Evolutionary conservation across 208 protist species (phyloP).

Genomic region (Strigomonas culicis): DNA sequence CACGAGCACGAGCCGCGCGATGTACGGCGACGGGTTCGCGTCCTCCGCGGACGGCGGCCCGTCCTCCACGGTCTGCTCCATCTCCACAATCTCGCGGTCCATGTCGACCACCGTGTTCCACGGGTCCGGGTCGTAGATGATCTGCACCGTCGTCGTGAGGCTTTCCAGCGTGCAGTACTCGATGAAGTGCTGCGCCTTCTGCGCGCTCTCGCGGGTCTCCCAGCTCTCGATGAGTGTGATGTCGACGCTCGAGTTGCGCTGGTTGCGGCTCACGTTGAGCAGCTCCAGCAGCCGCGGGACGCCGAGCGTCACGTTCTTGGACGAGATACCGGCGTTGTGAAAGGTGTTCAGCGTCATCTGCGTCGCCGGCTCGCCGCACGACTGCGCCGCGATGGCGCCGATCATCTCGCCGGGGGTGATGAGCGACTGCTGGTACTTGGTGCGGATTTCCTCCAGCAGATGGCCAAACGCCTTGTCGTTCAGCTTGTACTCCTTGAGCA

Average conservation of each 20-base stretch:
- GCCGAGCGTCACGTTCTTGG: slow-evolving; percentile 99
- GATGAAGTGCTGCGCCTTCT: slow-evolving; percentile 87
- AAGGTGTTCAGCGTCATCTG: slow-evolving; percentile 99
- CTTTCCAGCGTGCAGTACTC: slow-evolving; percentile 95
- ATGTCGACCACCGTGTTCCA: slow-evolving; percentile 92
- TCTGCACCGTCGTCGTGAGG: slow-evolving; percentile 92
- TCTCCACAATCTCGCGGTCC: slow-evolving; percentile 82
- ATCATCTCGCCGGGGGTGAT: slow-evolving; percentile 98
- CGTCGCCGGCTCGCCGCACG: slow-evolving; percentile 99
- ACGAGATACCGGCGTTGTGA: slow-evolving; percentile 99
- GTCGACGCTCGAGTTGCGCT: slow-evolving; percentile 95
- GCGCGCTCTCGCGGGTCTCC: slow-evolving; percentile 63
- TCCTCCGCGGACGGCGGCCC: slow-evolving; percentile 47
- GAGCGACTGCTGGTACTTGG: slow-evolving; percentile 92
- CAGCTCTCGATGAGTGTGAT: slow-evolving; percentile 87
- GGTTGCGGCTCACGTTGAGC: slow-evolving; percentile 97
- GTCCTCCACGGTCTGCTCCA: slow-evolving; percentile 63
- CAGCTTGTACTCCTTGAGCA: slow-evolving; percentile 94
- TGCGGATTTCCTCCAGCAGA: slow-evolving; percentile 95
- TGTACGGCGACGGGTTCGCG: slow-evolving; percentile 84
- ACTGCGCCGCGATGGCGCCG: slow-evolving; percentile 98
- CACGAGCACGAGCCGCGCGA: slow-evolving; percentile 96
- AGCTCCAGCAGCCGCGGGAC: slow-evolving; percentile 99
- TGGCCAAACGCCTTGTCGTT: slow-evolving; percentile 95
- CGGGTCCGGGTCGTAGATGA: slow-evolving; percentile 97